Base-by-base conservation (phyloP, 2,329 filamentous ascomycete species). In the Coleophoma eucalyptorum region DNA sequence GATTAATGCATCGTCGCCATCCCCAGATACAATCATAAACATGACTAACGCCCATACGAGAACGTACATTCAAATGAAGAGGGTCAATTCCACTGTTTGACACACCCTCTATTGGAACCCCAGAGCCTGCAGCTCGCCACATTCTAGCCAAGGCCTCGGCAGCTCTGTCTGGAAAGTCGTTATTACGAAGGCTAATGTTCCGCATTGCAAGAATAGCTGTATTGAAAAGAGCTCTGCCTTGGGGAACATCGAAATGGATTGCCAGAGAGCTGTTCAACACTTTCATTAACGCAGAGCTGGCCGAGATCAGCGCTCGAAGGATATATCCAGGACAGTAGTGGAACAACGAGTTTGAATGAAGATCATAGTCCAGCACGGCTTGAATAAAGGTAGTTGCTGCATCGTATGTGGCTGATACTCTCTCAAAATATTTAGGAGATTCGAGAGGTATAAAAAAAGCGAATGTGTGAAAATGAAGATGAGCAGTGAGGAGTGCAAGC, bases 1-100 rank as follows among this genome's bases (percentile, higher is more conserved):
- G 19, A n/a, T 15, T 18, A 16, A 44, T 44, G 6, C 42, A 26
- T 16, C 42, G 77, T 52, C 82, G 75, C 83, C 83, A 87, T 50
- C 82, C 75, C 82, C 83, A 86, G 19, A 86, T 81, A n/a, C 80
- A 83, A 65, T 87, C 84, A 60, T 80, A 86, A 1, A 87, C 75
- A 15, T 86, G 73, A 38, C 80, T 84, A 73, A 87, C 81, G 58
- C 81, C 85, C 76, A 85, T 86, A 12, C 84, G 74, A 53, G 80
- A 84, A 31, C 81, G 77, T 26, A 87, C 80, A 56, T 81, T 84
- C n/a, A 87, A 71, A 53, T 82, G 77, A 31, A 87, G 67, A n/a
- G 67, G 70, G 42, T 74, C 70, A 49, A 76, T 71, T 12, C 65
- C 59, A 43, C 66, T 43, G 33, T 58, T 38, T 38, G 35, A 51